Base-by-base conservation (phyloP, 2,329 filamentous ascomycete species). In the Talaromyces albobiverticillius region DNA sequence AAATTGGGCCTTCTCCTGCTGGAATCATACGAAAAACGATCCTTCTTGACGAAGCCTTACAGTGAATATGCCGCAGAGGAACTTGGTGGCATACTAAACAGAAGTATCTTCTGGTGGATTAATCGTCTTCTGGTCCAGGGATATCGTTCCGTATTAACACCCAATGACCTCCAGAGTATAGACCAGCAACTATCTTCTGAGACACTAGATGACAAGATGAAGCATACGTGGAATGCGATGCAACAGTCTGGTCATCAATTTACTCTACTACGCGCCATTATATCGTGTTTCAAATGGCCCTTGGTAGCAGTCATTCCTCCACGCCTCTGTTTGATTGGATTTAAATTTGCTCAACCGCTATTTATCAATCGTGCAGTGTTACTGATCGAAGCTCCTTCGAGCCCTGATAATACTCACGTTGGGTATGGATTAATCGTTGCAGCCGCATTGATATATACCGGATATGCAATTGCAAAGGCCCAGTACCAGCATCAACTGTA, bases 381-480 rank as follows among this genome's bases (percentile, higher is more conserved):
- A 2, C 60, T 53, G 31, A 43, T 61, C 16, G 42, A 31, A 7
- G 32, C 26, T 38, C 58, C 52, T 3, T 36, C 26, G 14, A 58
- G 16, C 43, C 46, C 51, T 29, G 54, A 58, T 14, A 43, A 45
- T 3, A 57, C 57, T 9, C 64, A 67, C 34, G 61, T 63, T 34
- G 71, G 70, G 0, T 67, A 67, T 45, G 72, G 66, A 1, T 59
- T 76, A 5, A 67, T 73, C 40, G 71, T 62, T 9, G 71, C 72
- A 2, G 70, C 68, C 41, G 62, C 62, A 6, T 57, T 75, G 4
- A 63, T 73, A 2, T 76, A 76, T 52, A 32, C 68, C 16, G 71
- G 70, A 0, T 68, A 73, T 23, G 71, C 69, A 65, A 50, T 69
- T 11, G 62, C 63, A 3, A 67, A 63, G 31, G 64, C 63, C 8